phyloP scores from a whole-genome alignment of 805 yeast species.

The Zygosaccharomyces bisporus region DNA sequence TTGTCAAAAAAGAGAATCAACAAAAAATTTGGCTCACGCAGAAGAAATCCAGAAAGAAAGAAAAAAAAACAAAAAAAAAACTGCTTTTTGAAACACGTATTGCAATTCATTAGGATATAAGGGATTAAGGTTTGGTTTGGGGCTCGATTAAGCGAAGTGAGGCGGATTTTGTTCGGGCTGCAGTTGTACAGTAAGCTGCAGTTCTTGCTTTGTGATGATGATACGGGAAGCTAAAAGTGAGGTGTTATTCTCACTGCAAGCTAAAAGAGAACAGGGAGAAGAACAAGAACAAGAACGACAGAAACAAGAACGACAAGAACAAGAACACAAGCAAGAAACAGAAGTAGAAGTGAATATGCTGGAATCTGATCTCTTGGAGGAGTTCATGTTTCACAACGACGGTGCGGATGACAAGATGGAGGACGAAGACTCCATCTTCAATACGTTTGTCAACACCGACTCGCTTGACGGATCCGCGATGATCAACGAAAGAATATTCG shows the following conservation, averaged over 20 bases:
- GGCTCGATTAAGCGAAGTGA: not conserved
- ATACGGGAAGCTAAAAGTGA: conserved; percentile 11
- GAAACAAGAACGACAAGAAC: not conserved
- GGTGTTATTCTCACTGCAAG: conserved; percentile 5
- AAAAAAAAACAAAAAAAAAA: not conserved
- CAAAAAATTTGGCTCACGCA: not conserved
- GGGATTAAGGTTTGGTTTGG: not conserved
- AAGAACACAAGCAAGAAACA: not conserved
- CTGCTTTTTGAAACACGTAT: not conserved
- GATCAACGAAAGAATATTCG: conserved; percentile 5
- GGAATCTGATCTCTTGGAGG: conserved; percentile 30
- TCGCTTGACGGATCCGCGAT: conserved; percentile 14
- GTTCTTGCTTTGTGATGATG: conserved; percentile 1
- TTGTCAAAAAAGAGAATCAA: not conserved
- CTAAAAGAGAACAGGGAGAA: conserved; percentile 3
- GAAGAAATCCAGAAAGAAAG: not conserved
- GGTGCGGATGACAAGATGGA: conserved; percentile 13
- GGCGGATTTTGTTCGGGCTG: not conserved
- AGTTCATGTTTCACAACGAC: conserved; percentile 19
- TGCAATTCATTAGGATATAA: not conserved
- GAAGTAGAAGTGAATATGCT: conserved; percentile 15
- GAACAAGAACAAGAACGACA: conserved; percentile 6
- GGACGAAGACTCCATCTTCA: conserved; percentile 25
- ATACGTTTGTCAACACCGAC: conserved; percentile 27
- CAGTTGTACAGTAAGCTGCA: not conserved